Percentiles rank a stretch among this genome's conserved stretches.
Conservation (phyloP, 352 stramenopile genomes). For the Pythium rhizo-oryzae region DNA sequence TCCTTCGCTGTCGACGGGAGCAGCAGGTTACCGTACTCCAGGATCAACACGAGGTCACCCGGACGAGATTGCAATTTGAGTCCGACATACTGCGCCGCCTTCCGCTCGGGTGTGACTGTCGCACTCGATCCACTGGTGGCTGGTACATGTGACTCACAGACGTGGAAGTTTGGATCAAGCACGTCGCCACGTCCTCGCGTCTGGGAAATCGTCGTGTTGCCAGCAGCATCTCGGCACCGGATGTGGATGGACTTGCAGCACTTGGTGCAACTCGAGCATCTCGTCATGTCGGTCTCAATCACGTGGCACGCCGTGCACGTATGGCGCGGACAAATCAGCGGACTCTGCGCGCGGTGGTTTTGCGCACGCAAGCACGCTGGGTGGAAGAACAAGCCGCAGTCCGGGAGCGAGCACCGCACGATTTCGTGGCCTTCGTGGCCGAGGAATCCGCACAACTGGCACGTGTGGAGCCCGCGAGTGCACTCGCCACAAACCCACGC, state of each 20-base stretch:
- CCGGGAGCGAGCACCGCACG: conserved; percentile 44
- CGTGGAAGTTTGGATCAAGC: conserved; percentile 39
- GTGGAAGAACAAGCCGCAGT: conserved; percentile 74
- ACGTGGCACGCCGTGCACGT: conserved; percentile 49
- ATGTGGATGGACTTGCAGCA: conserved; percentile 57
- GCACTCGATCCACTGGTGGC: not conserved
- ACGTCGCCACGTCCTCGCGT: conserved; percentile 14
- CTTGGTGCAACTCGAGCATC: conserved; percentile 56
- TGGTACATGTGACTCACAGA: conserved; percentile 43
- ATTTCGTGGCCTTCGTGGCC: conserved; percentile 59
- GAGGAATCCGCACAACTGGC: conserved; percentile 71
- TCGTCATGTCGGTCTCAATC: conserved; percentile 52
- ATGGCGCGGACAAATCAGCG: conserved; percentile 64
- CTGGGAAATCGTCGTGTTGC: not conserved
- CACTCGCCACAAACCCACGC: conserved; percentile 75
- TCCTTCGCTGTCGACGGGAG: conserved; percentile 43
- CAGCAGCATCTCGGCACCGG: conserved; percentile 32
- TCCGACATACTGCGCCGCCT: conserved; percentile 19
- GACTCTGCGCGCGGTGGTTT: conserved; percentile 22
- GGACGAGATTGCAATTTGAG: conserved; percentile 40
- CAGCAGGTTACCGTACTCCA: conserved; percentile 68
- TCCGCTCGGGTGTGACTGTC: conserved; percentile 9
- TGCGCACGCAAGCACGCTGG: conserved; percentile 34
- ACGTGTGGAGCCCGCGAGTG: conserved; percentile 54
- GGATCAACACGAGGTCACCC: conserved; percentile 66